Base-by-base conservation (phyloP, 441 rosid genomes). In the Oxalis stricta region DNA sequence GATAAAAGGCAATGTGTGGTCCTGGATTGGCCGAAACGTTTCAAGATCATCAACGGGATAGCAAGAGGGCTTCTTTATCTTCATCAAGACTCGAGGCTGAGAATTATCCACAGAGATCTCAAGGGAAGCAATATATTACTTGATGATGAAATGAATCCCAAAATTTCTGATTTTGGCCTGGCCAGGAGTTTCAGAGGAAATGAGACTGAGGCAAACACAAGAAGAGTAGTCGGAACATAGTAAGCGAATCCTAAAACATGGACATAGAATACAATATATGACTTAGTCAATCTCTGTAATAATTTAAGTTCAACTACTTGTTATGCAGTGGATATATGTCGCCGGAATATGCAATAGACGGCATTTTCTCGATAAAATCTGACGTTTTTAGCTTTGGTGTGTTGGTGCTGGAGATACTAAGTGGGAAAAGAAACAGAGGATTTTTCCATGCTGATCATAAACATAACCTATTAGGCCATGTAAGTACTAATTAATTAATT, bases 111-210 rank as follows among this genome's bases (percentile, higher is more conserved):
- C 11, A 59, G 69, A 34, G 72, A 62, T 38, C 46, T 70, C 10
- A 65, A 67, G 59, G 69, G 62, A 6, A 61, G 73, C 17, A 71
- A 71, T 18, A 33, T 71, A 3, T 40, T 71, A n/a, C 47, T 68
- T 2, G 71, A 72, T 41, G 7, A 34, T 1, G 60, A 64, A 0
- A 48, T 72, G 68, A 72, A 65, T 18, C 75, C 75, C 1, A 72
- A 72, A 38, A 69, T 72, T 24, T 72, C 79, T 3, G 72, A 69
- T 12, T 72, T 72, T 10, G 79, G 75, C n/a, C 20, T 66, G 37
- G 68, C 79, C 10, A 60, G 70, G 55, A 72, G 50, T 26, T 59
- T 72, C 10, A 49, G 59, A 10, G 67, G 52, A 23, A 53, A 68
- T 19, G 49, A 68, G 18, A 55, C 42, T 6, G 58, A 34, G 43